Percentiles rank a stretch among this genome's conserved stretches.
Evolutionary conservation across 768 basidiomycete genomes (phyloP).

Genomic region (Pluteus cervinus): DNA sequence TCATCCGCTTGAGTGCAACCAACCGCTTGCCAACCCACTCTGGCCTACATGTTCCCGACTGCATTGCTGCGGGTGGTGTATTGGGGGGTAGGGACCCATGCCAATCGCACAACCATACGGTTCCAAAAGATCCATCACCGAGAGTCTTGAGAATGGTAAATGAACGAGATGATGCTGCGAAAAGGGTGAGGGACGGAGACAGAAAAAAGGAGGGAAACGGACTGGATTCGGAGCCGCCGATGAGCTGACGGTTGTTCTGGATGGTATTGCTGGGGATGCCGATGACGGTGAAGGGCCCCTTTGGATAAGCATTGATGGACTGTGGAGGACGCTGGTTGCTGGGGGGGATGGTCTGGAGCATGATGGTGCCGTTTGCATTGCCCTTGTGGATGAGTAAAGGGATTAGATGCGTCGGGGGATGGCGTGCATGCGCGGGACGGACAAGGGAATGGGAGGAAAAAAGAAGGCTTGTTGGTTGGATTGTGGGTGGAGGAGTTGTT

Average conservation of each 20-base stretch:
- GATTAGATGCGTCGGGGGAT: slow-evolving; percentile 17
- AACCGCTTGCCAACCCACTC: slow-evolving; percentile 94
- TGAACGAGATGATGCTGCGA: slow-evolving; percentile 72
- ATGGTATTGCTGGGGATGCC: slow-evolving; percentile 77
- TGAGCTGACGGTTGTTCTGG: slow-evolving; percentile 59
- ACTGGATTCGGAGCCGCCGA: slow-evolving; percentile 72
- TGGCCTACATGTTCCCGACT: slow-evolving; percentile 86
- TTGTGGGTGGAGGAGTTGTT: no score
- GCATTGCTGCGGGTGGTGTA: slow-evolving; percentile 91
- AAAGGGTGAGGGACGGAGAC: slow-evolving; percentile 11
- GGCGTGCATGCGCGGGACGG: slow-evolving; percentile 11
- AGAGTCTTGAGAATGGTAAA: slow-evolving; percentile 96
- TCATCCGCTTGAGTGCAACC: slow-evolving; percentile 98
- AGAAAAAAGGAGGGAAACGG: slow-evolving; percentile 24
- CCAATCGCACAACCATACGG: slow-evolving; percentile 99
- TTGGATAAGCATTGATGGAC: slow-evolving; percentile 27
- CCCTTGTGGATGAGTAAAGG: slow-evolving; percentile 27
- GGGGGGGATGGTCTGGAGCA: slow-evolving; percentile 39
- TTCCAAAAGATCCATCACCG: slow-evolving; percentile 98
- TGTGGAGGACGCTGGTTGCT: slow-evolving; percentile 31
- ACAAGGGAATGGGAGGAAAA: slow-evolving; percentile 17
- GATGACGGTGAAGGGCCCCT: slow-evolving; percentile 60
- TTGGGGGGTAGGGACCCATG: slow-evolving; percentile 91
- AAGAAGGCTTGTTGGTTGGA: slow-evolving; percentile 10
- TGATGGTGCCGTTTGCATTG: slow-evolving; percentile 58